Evolutionary conservation across 352 stramenopile species (phyloP).

Genomic region (Phytophthora palmivora): DNA sequence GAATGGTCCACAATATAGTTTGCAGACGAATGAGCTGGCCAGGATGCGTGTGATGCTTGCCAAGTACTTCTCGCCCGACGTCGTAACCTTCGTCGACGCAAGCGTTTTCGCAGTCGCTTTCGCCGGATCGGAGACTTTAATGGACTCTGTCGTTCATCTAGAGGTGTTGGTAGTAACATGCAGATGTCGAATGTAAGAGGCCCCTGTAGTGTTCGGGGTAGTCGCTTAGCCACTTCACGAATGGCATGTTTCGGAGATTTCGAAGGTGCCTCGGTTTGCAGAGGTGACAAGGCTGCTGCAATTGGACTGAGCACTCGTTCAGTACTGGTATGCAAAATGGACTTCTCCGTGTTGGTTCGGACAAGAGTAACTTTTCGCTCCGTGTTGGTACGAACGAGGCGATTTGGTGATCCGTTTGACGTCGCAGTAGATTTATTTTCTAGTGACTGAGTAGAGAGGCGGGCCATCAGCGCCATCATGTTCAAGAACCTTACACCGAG

Average conservation of each 20-base stretch:
- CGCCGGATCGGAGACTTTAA: slow-evolving; percentile 61
- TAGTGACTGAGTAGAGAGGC: slow-evolving; percentile 40
- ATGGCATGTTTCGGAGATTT: slow-evolving; percentile 34
- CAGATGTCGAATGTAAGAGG: slow-evolving; percentile 74
- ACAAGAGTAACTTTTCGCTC: slow-evolving; percentile 8
- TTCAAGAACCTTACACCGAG: slow-evolving; percentile 66
- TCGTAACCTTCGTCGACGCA: slow-evolving; percentile 35
- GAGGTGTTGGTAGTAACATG: slow-evolving; percentile 58
- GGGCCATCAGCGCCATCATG: slow-evolving; percentile 61
- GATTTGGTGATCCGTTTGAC: slow-evolving; percentile 2
- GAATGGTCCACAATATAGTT: slow-evolving; percentile 55
- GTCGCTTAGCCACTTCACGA: slow-evolving; percentile 40
- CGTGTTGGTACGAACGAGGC: slow-evolving; percentile 2
- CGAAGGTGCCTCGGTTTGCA: background rate
- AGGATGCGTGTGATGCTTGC: slow-evolving; percentile 31
- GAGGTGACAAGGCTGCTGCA: background rate
- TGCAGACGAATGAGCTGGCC: slow-evolving; percentile 41
- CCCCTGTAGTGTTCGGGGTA: slow-evolving; percentile 40
- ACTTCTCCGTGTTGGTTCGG: background rate
- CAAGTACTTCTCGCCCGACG: slow-evolving; percentile 50
- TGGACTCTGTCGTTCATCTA: slow-evolving; percentile 57
- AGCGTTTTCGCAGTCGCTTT: slow-evolving; percentile 38
- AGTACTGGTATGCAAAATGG: background rate
- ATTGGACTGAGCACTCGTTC: slow-evolving; percentile 4
- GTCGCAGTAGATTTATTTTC: slow-evolving; percentile 3